Evolutionary conservation across 2,329 filamentous ascomycete genomes (phyloP).

Genomic region (Ophiosphaerella narmari): DNA sequence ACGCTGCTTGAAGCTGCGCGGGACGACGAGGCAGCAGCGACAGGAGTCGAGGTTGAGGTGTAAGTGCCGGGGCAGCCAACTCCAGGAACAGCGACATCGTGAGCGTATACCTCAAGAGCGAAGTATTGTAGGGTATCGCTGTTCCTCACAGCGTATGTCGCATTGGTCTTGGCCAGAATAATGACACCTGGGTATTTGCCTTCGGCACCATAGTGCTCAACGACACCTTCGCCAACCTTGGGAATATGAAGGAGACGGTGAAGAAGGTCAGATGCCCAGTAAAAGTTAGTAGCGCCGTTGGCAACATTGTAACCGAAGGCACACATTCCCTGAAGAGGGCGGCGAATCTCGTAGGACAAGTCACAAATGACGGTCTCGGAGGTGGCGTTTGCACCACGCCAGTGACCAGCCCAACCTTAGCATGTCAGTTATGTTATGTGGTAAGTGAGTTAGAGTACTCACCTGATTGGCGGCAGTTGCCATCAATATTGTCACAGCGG

Average conservation of each 20-base stretch:
- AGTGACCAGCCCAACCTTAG: conserved; percentile 69
- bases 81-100: conserved; percentile 66
- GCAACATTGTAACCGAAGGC: conserved; percentile 66
- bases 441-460: background rate
- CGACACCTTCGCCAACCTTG: conserved; percentile 61
- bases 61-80: conserved; percentile 62
- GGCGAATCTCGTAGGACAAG: conserved; percentile 62
- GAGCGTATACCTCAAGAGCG: conserved; percentile 69
- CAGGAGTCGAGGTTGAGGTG: conserved; percentile 13
- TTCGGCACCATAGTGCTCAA: conserved; percentile 65
- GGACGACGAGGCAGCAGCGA: conserved; percentile 6
- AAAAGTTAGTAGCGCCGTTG: conserved; percentile 60
- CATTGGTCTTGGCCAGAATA: conserved; percentile 57
- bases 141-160: conserved; percentile 59
- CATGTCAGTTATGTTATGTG: conserved; percentile 1
- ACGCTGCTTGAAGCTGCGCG: conserved; percentile 4
- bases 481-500: conserved; percentile 70
- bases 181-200: conserved; percentile 62
- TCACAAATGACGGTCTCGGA: conserved; percentile 72
- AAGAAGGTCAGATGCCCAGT: conserved; percentile 69
- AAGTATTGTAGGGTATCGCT: conserved; percentile 70
- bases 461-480: conserved; percentile 59
- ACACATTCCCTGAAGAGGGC: conserved; percentile 64
- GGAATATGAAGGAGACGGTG: conserved; percentile 70
- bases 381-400: conserved; percentile 67